Evolutionary conservation across 176 grass and related monocot genomes (phyloP).

Genomic region (Oryza coarctata): DNA sequence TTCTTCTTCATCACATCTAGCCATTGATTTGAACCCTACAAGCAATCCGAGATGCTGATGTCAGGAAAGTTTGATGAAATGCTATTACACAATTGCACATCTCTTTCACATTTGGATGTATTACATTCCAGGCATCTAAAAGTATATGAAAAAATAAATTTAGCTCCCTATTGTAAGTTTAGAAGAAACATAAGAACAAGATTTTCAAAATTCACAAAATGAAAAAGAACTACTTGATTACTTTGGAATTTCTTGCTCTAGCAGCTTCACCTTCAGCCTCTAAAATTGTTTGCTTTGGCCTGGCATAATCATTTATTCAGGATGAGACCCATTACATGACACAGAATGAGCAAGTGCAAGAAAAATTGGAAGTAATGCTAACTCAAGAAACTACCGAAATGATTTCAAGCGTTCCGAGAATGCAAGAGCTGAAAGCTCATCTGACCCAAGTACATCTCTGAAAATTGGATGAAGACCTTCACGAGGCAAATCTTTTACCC

Average conservation of each 20-base stretch:
- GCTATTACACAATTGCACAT: not conserved
- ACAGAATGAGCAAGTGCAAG: constrained; percentile 29
- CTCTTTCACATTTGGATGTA: not conserved
- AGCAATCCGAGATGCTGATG: constrained; percentile 14
- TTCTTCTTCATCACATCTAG: constrained; percentile 96
- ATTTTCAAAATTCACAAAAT: constrained; percentile 13
- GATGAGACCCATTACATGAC: constrained; percentile 20
- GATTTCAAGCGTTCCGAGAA: constrained; percentile 82
- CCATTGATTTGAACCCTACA: constrained; percentile 75
- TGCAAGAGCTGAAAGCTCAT: constrained; percentile 90
- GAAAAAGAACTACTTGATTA: constrained; percentile 28
- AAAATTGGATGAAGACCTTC: constrained; percentile 91
- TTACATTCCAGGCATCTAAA: not conserved
- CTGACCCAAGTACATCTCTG: constrained; percentile 55
- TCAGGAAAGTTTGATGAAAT: not conserved
- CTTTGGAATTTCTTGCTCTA: constrained; percentile 67
- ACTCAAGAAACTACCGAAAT: constrained; percentile 54
- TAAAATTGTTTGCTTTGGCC: constrained; percentile 96
- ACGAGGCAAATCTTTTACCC: constrained; percentile 74
- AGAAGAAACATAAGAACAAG: constrained; percentile 12
- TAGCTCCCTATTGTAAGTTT: not conserved
- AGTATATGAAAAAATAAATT: not conserved
- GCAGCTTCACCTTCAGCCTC: constrained; percentile 90
- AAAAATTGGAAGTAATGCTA: not conserved
- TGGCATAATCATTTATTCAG: constrained; percentile 39